A percentile compares a stretch with the other conserved stretches of the same genome.
These are phyloP conservation scores for Heliamphora ciliata DNA, from an alignment of 179 eudicot genomes.

Conservation along the genomic window DNA sequence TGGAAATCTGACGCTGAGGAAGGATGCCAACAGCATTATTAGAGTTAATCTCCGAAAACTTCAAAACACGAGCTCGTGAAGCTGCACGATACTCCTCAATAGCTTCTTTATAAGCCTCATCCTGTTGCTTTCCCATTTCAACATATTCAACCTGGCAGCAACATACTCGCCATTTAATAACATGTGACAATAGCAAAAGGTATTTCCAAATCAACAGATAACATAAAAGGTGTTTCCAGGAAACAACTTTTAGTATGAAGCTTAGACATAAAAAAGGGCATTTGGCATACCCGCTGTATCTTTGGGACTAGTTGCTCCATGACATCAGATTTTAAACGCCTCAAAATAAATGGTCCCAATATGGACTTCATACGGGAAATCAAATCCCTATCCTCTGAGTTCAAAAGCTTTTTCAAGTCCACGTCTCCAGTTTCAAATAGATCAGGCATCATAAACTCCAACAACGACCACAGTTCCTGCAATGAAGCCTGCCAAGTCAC, in stretches of 20 bases:
- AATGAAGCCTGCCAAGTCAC: slow-evolving; percentile 20
- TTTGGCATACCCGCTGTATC: slow-evolving; percentile 56
- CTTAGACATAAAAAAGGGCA: slow-evolving; percentile 11
- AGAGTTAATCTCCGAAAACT: slow-evolving; percentile 31
- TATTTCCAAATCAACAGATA: not conserved
- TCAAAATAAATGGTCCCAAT: slow-evolving; percentile 85
- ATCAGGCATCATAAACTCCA: slow-evolving; percentile 98
- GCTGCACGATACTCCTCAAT: slow-evolving; percentile 71
- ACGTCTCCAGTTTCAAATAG: slow-evolving; percentile 83
- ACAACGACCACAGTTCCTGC: slow-evolving; percentile 97
- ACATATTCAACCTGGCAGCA: slow-evolving; percentile 66
- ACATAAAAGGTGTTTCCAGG: not conserved
- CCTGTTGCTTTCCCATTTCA: slow-evolving; percentile 63
- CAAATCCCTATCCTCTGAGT: slow-evolving; percentile 63
- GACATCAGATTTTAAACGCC: slow-evolving; percentile 93
- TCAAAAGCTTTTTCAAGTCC: slow-evolving; percentile 80
- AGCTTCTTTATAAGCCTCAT: slow-evolving; percentile 79
- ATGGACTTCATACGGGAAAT: slow-evolving; percentile 92
- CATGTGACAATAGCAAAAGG: slow-evolving; percentile 7
- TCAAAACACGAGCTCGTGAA: slow-evolving; percentile 53
- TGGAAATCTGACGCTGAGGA: slow-evolving; percentile 90
- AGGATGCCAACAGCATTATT: slow-evolving; percentile 32
- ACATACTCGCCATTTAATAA: slow-evolving; percentile 6
- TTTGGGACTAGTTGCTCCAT: slow-evolving; percentile 93
- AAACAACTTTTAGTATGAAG: not conserved